phyloP scores from a whole-genome alignment of 2,329 filamentous ascomycete genomes.

The Aspergillus fructus region DNA sequence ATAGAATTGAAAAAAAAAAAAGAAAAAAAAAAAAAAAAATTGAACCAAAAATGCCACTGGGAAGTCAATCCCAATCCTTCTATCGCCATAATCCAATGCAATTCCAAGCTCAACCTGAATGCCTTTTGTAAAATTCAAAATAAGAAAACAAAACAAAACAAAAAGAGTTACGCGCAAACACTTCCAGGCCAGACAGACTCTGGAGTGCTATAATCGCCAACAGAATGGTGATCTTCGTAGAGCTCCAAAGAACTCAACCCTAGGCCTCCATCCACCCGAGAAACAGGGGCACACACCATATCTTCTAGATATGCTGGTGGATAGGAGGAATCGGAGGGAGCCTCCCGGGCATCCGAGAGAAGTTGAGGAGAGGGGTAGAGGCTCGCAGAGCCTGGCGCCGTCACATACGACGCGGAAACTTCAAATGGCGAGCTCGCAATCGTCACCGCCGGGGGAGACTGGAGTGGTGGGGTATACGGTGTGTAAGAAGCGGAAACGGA shows the following conservation, averaged over 20 bases:
- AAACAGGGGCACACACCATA: constrained; percentile 28
- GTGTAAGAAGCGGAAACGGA: constrained; percentile 38
- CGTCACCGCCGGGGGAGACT: constrained; percentile 40
- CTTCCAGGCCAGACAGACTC: constrained; percentile 39
- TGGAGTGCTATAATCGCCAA: constrained; percentile 35
- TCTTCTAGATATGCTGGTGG: constrained; percentile 39
- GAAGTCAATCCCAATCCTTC: constrained; percentile 6
- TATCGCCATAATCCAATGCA: constrained; percentile 13
- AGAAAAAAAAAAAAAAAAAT: neutral
- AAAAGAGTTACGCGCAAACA: constrained; percentile 14
- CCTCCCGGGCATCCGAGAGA: constrained; percentile 35
- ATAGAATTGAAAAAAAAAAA: neutral
- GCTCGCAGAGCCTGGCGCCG: constrained; percentile 34
- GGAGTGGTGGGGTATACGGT: constrained; percentile 42
- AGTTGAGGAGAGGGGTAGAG: constrained; percentile 39
- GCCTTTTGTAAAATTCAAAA: constrained; percentile 9
- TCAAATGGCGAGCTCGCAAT: constrained; percentile 40
- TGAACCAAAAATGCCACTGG: constrained; percentile 3
- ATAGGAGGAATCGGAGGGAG: constrained; percentile 35
- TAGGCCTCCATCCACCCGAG: constrained; percentile 27
- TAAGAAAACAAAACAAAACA: neutral
- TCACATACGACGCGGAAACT: constrained; percentile 31
- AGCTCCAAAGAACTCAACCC: constrained; percentile 30
- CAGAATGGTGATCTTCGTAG: constrained; percentile 32
- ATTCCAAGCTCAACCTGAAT: constrained; percentile 12